Base-by-base conservation (phyloP, 2,329 filamentous ascomycete genomes). In the Epichloe bromicola region DNA sequence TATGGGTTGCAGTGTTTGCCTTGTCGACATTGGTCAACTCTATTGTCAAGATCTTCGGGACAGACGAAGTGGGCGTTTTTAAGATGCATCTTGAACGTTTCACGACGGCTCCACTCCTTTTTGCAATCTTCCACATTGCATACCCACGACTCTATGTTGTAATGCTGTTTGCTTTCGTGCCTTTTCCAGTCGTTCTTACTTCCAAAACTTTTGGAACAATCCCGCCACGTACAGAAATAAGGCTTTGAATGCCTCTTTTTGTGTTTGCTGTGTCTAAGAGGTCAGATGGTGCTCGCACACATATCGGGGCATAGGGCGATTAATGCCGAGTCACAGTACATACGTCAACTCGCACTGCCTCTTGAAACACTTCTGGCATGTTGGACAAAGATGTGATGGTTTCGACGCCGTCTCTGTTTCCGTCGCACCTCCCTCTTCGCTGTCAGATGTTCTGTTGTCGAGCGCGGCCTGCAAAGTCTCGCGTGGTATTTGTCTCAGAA, bases 161-260 rank as follows among this genome's bases (percentile, higher is more conserved):
- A 80, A 63, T 95, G 89, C 60, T 91, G 85, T 15, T 78, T 81
- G 56, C 81, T 85, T 61, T 96, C 91, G 60, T 96, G 90, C 1
- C 90, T 80, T 63, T 94, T 95, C 90, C 81, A 96, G 65, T 96
- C 90, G 53, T 88, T 90, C 63, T 95, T 95, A 65, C 86, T 90
- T n/a, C 90, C 90, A 58, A 95, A 95, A 0, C 63, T 72, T 61
- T 89, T 46, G 68, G 68, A 65, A 60, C 90, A 95, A 33, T 70
- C 67, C 8, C 72, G 66, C 56, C 82, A 86, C 0, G 88, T 95
- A 65, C 90, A 96, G 12, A 82, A 82, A 55, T 91, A 95, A 0
- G 88, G 90, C 56, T 81, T 82, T 7, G 79, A 75, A 63, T 96
- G 90, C 1, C 89, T 80, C 62, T 88, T 91, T 64, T 79, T 72